These are phyloP conservation scores for Alternaria arbusti DNA, from an alignment of 2,329 filamentous ascomycete genomes.

Conservation along the genomic window DNA sequence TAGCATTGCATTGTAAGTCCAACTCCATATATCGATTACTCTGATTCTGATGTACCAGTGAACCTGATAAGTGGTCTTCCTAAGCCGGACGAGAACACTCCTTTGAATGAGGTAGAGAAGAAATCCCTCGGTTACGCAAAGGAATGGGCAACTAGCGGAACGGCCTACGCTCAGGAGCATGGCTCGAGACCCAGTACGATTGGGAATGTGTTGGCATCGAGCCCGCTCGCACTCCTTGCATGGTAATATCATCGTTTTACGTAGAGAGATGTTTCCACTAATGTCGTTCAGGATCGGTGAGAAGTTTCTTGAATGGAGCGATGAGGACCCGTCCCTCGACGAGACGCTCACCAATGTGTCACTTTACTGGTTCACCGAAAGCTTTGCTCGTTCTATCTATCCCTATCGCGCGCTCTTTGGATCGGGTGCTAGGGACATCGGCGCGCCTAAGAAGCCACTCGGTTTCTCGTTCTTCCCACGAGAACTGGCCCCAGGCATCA, in stretches of 20 bases:
- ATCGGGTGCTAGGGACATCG: not conserved
- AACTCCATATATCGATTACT: not conserved
- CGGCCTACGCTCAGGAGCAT: slow-evolving; percentile 62
- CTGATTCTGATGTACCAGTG: slow-evolving; percentile 21
- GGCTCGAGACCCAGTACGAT: slow-evolving; percentile 63
- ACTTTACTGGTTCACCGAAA: slow-evolving; percentile 62
- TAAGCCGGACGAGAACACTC: slow-evolving; percentile 20
- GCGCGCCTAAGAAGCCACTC: slow-evolving; percentile 45
- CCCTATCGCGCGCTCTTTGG: slow-evolving; percentile 52
- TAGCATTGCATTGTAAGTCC: slow-evolving; percentile 46
- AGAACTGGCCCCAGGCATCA: slow-evolving; percentile 51
- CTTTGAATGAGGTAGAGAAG: slow-evolving; percentile 26
- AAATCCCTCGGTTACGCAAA: slow-evolving; percentile 12
- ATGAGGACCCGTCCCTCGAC: slow-evolving; percentile 49
- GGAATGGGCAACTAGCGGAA: slow-evolving; percentile 51
- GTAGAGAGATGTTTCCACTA: not conserved
- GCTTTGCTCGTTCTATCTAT: slow-evolving; percentile 57
- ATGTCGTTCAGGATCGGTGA: slow-evolving; percentile 56
- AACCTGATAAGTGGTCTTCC: slow-evolving; percentile 28
- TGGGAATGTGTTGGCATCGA: slow-evolving; percentile 61
- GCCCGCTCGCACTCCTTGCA: slow-evolving; percentile 63
- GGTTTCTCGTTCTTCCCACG: slow-evolving; percentile 55
- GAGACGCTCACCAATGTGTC: slow-evolving; percentile 60
- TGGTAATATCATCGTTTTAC: slow-evolving; percentile 48
- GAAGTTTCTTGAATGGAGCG: slow-evolving; percentile 63